Percentiles rank a stretch among this genome's conserved stretches.
Conservation (phyloP, 2,329 filamentous ascomycete genomes). For the Nigrospora osmanthi region DNA sequence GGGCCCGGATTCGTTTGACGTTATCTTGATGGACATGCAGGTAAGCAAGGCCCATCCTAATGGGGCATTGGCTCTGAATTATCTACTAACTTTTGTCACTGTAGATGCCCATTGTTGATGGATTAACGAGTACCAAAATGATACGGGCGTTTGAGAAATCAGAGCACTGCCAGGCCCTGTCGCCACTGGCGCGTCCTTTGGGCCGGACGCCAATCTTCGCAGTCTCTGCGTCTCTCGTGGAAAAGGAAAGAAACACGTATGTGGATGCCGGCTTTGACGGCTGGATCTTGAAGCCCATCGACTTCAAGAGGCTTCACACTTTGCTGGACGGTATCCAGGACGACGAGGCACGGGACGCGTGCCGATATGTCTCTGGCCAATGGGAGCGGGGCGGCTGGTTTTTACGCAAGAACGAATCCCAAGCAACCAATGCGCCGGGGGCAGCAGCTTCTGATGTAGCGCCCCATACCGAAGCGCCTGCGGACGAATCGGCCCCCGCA, state of each 20-base stretch:
- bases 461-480: no score
- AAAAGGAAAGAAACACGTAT: conserved; percentile 61
- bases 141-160: conserved; percentile 67
- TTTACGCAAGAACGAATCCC: neutral
- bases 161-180: conserved; percentile 39
- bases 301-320: conserved; percentile 65
- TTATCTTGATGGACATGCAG: conserved; percentile 90
- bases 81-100: neutral
- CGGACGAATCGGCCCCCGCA: no score
- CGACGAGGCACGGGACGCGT: conserved; percentile 46
- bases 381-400: conserved; percentile 94
- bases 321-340: conserved; percentile 65
- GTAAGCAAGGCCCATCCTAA: conserved; percentile 35
- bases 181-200: conserved; percentile 49
- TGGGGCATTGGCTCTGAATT: neutral
- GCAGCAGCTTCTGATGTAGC: no score
- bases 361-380: conserved; percentile 60
- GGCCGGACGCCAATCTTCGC: conserved; percentile 74
- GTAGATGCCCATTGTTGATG: conserved; percentile 90
- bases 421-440: neutral
- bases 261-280: conserved; percentile 77
- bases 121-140: conserved; percentile 72
- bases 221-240: conserved; percentile 74
- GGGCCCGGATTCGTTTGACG: conserved; percentile 57
- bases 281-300: conserved; percentile 85